A percentile compares a stretch with the other conserved stretches of the same genome.
Evolutionary conservation across 2,329 filamentous ascomycete species (phyloP).

Genomic region (Phoma sp.): DNA sequence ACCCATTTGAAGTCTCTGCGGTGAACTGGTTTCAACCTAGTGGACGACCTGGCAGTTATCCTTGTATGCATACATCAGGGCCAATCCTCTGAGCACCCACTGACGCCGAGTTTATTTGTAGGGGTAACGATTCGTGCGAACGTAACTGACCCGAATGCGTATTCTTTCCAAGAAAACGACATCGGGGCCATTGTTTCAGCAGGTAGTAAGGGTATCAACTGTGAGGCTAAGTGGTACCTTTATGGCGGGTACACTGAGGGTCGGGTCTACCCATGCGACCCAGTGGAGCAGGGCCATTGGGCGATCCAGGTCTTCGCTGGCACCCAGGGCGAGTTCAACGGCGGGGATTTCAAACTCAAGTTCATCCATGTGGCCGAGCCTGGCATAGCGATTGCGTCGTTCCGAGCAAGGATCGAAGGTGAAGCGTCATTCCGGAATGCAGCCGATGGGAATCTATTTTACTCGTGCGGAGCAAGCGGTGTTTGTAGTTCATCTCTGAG

Average conservation of each 20-base stretch:
- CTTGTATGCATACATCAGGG: background rate
- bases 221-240: constrained; percentile 35
- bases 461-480: constrained; percentile 26
- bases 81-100: background rate
- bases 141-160: constrained; percentile 38
- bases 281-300: constrained; percentile 32
- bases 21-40: constrained; percentile 1
- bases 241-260: constrained; percentile 24
- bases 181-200: constrained; percentile 24
- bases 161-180: constrained; percentile 19
- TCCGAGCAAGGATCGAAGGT: constrained; percentile 24
- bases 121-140: constrained; percentile 32
- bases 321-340: constrained; percentile 7
- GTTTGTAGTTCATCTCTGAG: constrained; percentile 26
- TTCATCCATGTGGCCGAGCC: constrained; percentile 29
- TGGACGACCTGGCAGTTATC: background rate
- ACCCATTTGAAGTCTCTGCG: constrained; percentile 31
- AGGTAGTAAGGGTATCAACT: constrained; percentile 31
- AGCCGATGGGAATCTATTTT: constrained; percentile 13
- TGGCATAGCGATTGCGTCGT: constrained; percentile 22
- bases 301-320: constrained; percentile 28
- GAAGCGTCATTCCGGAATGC: constrained; percentile 25
- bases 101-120: constrained; percentile 1
- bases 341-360: constrained; percentile 30
- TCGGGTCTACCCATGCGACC: constrained; percentile 37